Evolutionary conservation across 2,329 filamentous ascomycete species (phyloP), one percentile per base, ranked within the genome.

Genomic region (Tolypocladium pustulatum): DNA sequence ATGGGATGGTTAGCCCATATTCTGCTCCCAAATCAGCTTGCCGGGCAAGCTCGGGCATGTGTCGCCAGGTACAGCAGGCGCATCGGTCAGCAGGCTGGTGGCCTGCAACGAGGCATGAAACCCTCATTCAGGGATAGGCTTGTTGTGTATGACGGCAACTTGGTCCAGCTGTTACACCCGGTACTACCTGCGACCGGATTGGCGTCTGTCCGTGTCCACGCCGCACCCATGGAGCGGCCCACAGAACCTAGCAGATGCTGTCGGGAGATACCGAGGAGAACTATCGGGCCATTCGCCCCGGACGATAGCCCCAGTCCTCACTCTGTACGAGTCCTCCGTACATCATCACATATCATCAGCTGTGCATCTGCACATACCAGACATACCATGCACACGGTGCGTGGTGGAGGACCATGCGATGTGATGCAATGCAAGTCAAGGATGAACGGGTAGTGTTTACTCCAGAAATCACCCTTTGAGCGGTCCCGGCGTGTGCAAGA

Each of bases 81-180:
- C 46, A 51, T 32, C 46, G 46, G 49, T 53, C 49, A 53, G 20
- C 49, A 34, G 49, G 49, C 43, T 53, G 30, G 49, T 36, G 49
- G 58, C 54, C 59, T 62, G 60, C 61, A 61, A 60, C 61, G 57
- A 60, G 60, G 56, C 56, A 57, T 63, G 61, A 65, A 64, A 65
- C 60, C 40, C n/a, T n/a, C 37, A 32, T 30, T 54, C 57, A 61
- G 58, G 59, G 46, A 58, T 51, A 41, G 41, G 56, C 37, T 53
- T 55, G 52, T 54, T 54, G 53, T 55, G 58, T 60, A 59, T 60
- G 55, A 59, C 54, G 57, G 57, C 49, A 58, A 52, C 51, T 49
- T 51, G 56, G 37, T 20, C 56, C 56, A 60, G 62, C 60, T 62
- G 62, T 59, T 54, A 53, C 57, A 58, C 58, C 52, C 38, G 41